Evolutionary conservation across 1,284 basidiomycete species (phyloP), one percentile per base, ranked within the genome.

Genomic region (Heterobasidion irregulare): DNA sequence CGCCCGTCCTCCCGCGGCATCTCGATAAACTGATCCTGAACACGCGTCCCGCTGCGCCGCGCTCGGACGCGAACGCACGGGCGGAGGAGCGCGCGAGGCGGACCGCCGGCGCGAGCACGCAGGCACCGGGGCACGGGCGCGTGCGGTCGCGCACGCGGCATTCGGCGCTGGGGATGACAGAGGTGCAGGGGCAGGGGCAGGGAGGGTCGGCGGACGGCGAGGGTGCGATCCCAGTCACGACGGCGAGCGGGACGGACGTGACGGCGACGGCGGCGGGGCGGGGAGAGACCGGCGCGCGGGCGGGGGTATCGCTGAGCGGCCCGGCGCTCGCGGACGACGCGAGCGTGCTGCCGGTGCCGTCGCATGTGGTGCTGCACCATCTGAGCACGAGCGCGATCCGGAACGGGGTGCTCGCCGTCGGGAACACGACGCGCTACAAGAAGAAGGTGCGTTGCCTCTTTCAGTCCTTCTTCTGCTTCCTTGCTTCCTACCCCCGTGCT

Each of bases 1-100:
- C 94, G 1, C 94, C 96, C 0, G 76, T 80, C 1, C 78, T 98
- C 49, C 96, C 96, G 0, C 77, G 94, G 1, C 94, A 98, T 65
- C 76, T 99, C 35, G 94, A 98, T 65, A 94, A 93, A 66, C 86
- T 98, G 49, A 97, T 98, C 54, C 73, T 98, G 60, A 98, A 98
- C 66, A 78, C 75, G 18, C 68, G 67, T 50, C 64, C 65, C 16
- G 59, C 60, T 18, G 62, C 63, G 58, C 65, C 54, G 58, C 58
- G 18, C 59, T 61, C 47, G 52, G 58, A 44, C 52, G 56, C 50
- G 13, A 26, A 53, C 13, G 18, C 38, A 3, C 32, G 44, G n/a
- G 50, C 45, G 32, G 65, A 64, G 50, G 65, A 59, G 16, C 53
- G 59, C 9, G 47, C 50, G 53, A 53, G 12, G 46, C 56, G 35